Base-by-base conservation (phyloP, 2,329 filamentous ascomycete genomes). In the Stromatinia cepivora region DNA sequence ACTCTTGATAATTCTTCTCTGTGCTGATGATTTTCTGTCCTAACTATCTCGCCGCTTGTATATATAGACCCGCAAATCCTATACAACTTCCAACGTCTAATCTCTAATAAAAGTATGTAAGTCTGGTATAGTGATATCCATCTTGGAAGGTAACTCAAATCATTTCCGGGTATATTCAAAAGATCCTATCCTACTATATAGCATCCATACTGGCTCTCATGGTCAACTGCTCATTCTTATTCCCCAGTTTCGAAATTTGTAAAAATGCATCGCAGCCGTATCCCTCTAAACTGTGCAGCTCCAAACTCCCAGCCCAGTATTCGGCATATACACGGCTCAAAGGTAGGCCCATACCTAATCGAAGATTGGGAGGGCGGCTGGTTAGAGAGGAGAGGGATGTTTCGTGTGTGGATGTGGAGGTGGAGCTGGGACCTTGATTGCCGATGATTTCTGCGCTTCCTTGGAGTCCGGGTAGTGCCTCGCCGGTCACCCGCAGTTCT, bases 221-320 rank as follows among this genome's bases (percentile, higher is more conserved):
- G 3, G 86, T 93, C 71, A 99, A 84, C 80, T 97, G 93, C 82
- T 99, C 95, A 77, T 98, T 97, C 84, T 97, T 97, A 79, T 99
- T 99, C 28, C 95, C 95, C 69, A 99, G 84, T 79, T 97, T 96
- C 7, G 93, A 97, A 71, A 99, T 97, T 78, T 98, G 94, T 72
- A 99, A 81, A 77, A 99, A 99, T 0, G 92, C 94, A 81, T 99
- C 95, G 9, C 96, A 93, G 20, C 95, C 95, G 78, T 97, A 98
- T 0, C 95, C 96, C 78, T 97, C 94, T 10, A 99, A 82, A 77
- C 92, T 97, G 79, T 98, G 94, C 70, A 98, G 80, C 76, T 97
- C 92, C 11, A 99, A 82, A 75, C 88, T 95, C 34, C 95, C 95
- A 3, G 95, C 95, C 95, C 95, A 99, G 80, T 98, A 98, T 80